Percentiles rank a stretch among this genome's conserved stretches.
Evolutionary conservation across 2,329 filamentous ascomycete genomes (phyloP).

Genomic region (Cadophora sp.): DNA sequence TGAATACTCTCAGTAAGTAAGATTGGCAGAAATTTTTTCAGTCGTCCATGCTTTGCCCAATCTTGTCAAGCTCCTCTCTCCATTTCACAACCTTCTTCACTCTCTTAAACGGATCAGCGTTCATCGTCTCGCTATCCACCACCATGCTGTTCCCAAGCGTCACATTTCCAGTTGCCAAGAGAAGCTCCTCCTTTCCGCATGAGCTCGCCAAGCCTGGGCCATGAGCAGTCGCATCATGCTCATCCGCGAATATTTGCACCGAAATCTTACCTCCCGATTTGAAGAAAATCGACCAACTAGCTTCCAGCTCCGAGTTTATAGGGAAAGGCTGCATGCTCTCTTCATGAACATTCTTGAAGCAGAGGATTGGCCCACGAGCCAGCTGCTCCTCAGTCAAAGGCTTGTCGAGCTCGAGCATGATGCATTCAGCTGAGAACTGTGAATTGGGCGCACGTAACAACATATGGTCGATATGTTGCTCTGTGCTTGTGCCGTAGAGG

Average conservation of each 20-base stretch:
- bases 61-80: conserved; percentile 17
- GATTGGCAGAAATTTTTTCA: too few species aligned
- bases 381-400: conserved; percentile 12
- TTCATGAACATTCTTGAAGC: neutral
- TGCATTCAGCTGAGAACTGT: conserved; percentile 10
- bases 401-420: conserved; percentile 9
- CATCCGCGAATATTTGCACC: conserved; percentile 7
- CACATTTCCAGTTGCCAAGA: conserved; percentile 12
- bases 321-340: conserved; percentile 17
- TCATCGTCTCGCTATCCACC: conserved; percentile 12
- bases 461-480: conserved; percentile 17
- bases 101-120: conserved; percentile 15
- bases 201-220: conserved; percentile 4
- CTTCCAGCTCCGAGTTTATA: neutral
- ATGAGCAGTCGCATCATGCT: neutral
- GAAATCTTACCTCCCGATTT: neutral
- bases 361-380: neutral
- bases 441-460: conserved; percentile 12
- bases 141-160: conserved; percentile 7
- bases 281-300: neutral
- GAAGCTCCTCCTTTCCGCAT: conserved; percentile 3
- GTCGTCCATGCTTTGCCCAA: conserved; percentile 14
- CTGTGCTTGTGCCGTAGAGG: conserved; percentile 13
- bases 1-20: too few species aligned
- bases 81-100: neutral